Evolutionary conservation across 2,329 filamentous ascomycete species (phyloP).

Genomic region (Ceratocystis papillata): DNA sequence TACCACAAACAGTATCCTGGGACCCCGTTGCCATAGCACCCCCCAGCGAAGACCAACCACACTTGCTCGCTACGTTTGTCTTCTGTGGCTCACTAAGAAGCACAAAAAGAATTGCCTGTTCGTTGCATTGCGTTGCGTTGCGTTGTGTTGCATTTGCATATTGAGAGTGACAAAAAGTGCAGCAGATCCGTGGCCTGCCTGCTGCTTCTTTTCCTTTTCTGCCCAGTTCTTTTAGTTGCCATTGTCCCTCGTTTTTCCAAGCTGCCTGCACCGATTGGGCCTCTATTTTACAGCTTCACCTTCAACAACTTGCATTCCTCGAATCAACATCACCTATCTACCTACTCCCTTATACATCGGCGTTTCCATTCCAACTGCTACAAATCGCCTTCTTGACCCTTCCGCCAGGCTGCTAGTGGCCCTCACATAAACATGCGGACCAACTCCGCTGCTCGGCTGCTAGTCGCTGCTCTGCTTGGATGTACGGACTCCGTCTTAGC

Average conservation of each 20-base stretch:
- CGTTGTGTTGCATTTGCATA: slow-evolving; percentile 10
- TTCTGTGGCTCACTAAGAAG: neutral
- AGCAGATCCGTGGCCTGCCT: slow-evolving; percentile 1
- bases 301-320: neutral
- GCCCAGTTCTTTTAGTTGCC: neutral
- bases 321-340: neutral
- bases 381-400: neutral
- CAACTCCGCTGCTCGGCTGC: slow-evolving; percentile 10
- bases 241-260: neutral
- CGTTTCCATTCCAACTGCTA: slow-evolving; percentile 5
- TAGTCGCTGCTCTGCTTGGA: slow-evolving; percentile 14
- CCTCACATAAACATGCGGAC: slow-evolving; percentile 2
- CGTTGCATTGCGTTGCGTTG: slow-evolving; percentile 12
- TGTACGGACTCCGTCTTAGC: slow-evolving; percentile 17
- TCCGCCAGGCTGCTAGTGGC: neutral
- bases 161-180: slow-evolving; percentile 4
- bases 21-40: slow-evolving; percentile 10
- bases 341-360: neutral
- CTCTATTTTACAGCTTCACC: neutral
- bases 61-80: neutral
- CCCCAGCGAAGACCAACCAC: slow-evolving; percentile 2
- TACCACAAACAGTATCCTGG: neutral
- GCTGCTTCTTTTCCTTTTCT: neutral
- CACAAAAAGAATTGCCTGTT: neutral
- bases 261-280: neutral